Evolutionary conservation across 2,329 filamentous ascomycete genomes (phyloP).

Genomic region (Huntiella savannae): DNA sequence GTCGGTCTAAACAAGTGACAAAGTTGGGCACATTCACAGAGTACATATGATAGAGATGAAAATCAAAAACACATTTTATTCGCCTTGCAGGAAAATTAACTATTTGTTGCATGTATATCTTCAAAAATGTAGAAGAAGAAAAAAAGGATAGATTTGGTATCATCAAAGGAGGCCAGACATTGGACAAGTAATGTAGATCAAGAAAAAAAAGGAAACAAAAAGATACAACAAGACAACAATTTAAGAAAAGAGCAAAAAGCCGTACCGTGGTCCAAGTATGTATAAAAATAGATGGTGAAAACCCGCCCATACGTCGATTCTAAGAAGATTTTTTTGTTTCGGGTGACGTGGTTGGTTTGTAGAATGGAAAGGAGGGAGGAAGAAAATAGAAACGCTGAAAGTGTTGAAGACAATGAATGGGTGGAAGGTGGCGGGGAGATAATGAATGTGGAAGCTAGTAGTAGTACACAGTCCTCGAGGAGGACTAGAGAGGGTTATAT

Average conservation of each 20-base stretch:
- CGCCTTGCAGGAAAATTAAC: background rate
- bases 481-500: no score
- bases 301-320: no score
- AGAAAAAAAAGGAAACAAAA: conserved; percentile 2
- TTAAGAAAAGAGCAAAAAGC: background rate
- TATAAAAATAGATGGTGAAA: no score
- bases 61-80: background rate
- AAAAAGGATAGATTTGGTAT: background rate
- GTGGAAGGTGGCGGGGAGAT: no score
- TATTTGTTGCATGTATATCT: background rate
- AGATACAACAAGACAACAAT: background rate
- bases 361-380: background rate
- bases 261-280: conserved; percentile 2
- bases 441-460: no score
- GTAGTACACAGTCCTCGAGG: no score
- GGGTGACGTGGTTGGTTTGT: background rate
- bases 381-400: background rate
- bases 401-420: no score
- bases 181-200: background rate
- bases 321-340: no score
- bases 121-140: background rate
- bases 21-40: no score
- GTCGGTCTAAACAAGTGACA: no score
- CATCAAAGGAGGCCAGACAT: no score
- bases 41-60: background rate